These are phyloP conservation scores for Phaeomoniella chlamydospora DNA, from an alignment of 2,329 filamentous ascomycete genomes.

Conservation along the genomic window DNA sequence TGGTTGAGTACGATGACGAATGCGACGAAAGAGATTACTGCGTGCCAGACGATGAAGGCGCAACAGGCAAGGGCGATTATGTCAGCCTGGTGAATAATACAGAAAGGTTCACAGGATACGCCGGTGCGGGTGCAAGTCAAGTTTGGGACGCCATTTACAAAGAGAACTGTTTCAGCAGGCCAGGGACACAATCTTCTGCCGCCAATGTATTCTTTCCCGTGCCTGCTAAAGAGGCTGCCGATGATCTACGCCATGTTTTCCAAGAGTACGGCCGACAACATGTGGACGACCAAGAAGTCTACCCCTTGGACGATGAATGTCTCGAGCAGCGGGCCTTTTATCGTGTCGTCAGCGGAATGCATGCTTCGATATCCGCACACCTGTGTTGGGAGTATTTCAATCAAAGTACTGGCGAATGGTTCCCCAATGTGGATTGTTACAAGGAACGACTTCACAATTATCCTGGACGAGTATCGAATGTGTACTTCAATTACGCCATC, in stretches of 20 bases:
- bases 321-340: slow-evolving; percentile 99
- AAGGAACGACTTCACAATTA: slow-evolving; percentile 66
- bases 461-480: slow-evolving; percentile 85
- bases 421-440: slow-evolving; percentile 82
- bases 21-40: slow-evolving; percentile 96
- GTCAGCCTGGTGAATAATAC: slow-evolving; percentile 88
- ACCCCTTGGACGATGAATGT: slow-evolving; percentile 80
- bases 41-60: slow-evolving; percentile 84
- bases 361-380: slow-evolving; percentile 92
- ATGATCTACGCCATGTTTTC: slow-evolving; percentile 47
- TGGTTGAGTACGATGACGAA: slow-evolving; percentile 94
- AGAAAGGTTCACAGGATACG: slow-evolving; percentile 89
- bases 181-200: slow-evolving; percentile 15
- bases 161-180: slow-evolving; percentile 79
- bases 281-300: slow-evolving; percentile 30
- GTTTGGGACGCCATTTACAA: slow-evolving; percentile 96
- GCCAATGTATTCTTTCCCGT: slow-evolving; percentile 15
- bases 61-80: slow-evolving; percentile 80
- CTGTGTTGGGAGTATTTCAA: slow-evolving; percentile 94
- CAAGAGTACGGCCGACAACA: slow-evolving; percentile 36
- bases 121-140: slow-evolving; percentile 68
- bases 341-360: slow-evolving; percentile 90
- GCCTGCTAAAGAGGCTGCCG: slow-evolving; percentile 38
- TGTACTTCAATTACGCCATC: slow-evolving; percentile 99
- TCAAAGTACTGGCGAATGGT: slow-evolving; percentile 86